phyloP scores from a whole-genome alignment of 352 stramenopile genomes.

The Pythium utonaiense region DNA sequence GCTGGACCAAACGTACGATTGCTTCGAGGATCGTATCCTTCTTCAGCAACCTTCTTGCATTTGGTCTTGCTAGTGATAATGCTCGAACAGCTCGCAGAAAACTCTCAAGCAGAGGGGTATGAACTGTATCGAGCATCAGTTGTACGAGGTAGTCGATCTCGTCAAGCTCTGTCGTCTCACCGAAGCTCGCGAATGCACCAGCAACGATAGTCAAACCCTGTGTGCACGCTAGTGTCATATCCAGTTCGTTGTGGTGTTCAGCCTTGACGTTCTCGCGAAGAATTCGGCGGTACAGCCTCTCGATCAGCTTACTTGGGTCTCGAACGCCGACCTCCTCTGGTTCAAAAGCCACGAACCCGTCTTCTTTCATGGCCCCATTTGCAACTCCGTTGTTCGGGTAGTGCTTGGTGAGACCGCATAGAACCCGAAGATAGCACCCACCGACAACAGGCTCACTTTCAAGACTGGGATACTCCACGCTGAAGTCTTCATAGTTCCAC shows the following conservation, averaged over 20 bases:
- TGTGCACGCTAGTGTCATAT: conserved; percentile 57
- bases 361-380: conserved; percentile 25
- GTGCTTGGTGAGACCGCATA: conserved; percentile 31
- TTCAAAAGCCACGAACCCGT: conserved; percentile 46
- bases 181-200: conserved; percentile 37
- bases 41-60: conserved; percentile 50
- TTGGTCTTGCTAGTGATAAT: conserved; percentile 41
- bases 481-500: conserved; percentile 97
- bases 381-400: background rate
- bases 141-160: conserved; percentile 66
- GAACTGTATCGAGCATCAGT: conserved; percentile 62
- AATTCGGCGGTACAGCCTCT: conserved; percentile 65
- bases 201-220: conserved; percentile 63
- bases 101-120: conserved; percentile 49
- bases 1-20: conserved; percentile 57
- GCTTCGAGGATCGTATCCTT: conserved; percentile 42
- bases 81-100: conserved; percentile 56
- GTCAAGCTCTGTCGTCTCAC: conserved; percentile 49
- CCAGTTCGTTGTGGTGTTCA: conserved; percentile 61
- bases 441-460: conserved; percentile 84
- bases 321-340: conserved; percentile 53
- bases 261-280: conserved; percentile 72
- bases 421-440: conserved; percentile 85
- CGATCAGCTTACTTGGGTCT: conserved; percentile 49
- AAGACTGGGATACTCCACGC: conserved; percentile 89